Evolutionary conservation across 345 rosid species (phyloP).

Genomic region (Citrus reticulata): DNA sequence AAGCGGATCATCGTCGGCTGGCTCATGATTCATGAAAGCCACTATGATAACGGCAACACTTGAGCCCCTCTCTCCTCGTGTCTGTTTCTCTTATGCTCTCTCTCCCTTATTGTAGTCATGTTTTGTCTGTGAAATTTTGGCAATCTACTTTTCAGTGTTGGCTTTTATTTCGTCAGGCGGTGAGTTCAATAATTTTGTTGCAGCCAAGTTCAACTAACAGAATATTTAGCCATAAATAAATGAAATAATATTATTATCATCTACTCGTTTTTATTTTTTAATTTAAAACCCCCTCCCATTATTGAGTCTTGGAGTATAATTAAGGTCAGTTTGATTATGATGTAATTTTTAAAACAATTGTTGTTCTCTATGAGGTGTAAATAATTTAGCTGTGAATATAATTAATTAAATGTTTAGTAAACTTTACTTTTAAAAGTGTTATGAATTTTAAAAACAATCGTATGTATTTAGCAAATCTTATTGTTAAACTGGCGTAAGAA

Average conservation of each 20-base stretch:
- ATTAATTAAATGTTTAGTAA: too few relatives aligned
- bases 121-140: neutral
- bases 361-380: too few relatives aligned
- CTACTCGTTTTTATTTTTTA: too few relatives aligned
- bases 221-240: neutral
- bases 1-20: neutral
- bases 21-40: neutral
- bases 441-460: fast-evolving
- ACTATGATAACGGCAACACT: neutral
- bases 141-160: neutral
- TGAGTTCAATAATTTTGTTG: neutral
- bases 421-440: too few relatives aligned
- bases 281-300: too few relatives aligned
- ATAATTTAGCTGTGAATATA: too few relatives aligned
- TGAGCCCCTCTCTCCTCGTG: neutral
- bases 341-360: too few relatives aligned
- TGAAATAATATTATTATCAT: too few relatives aligned
- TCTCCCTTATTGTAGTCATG: neutral
- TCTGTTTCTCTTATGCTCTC: neutral
- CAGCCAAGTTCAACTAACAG: neutral
- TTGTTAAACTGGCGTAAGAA: too few relatives aligned
- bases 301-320: too few relatives aligned
- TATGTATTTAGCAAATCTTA: too few relatives aligned
- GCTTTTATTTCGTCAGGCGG: neutral
- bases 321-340: too few relatives aligned